A percentile compares a stretch with the other conserved stretches of the same genome.
These are phyloP conservation scores for Chaetomium globosum DNA, from an alignment of 2,329 filamentous ascomycete species.

Conservation along the genomic window DNA sequence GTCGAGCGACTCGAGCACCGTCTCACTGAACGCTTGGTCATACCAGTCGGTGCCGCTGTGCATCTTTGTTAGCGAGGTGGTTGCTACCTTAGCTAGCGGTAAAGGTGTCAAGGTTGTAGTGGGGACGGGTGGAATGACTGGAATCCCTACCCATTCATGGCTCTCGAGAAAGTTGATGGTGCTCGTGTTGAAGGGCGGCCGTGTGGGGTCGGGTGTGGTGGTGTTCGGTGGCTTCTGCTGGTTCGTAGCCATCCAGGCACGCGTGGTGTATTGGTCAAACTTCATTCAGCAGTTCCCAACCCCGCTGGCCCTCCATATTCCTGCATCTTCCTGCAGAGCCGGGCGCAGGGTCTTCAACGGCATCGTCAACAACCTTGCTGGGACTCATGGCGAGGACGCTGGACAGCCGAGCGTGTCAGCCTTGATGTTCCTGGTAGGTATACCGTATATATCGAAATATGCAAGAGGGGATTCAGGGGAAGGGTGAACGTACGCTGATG, in stretches of 20 bases:
- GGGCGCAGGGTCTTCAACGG: not conserved
- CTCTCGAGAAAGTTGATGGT: too few species aligned
- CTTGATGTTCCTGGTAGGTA: too few species aligned
- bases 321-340: constrained; percentile 3
- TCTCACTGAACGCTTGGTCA: too few species aligned
- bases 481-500: not conserved
- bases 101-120: constrained; percentile 3
- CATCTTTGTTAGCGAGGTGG: not conserved
- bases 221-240: constrained; percentile 1
- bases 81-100: constrained; percentile 7
- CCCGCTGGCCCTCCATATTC: not conserved
- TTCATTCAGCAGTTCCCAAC: constrained; percentile 4
- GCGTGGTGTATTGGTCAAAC: constrained; percentile 6
- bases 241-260: constrained; percentile 5
- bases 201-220: not conserved
- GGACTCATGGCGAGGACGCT: too few species aligned
- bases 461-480: too few species aligned
- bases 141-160: not conserved
- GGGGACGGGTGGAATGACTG: constrained; percentile 6
- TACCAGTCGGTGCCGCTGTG: too few species aligned
- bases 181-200: too few species aligned
- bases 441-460: too few species aligned
- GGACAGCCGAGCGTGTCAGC: too few species aligned
- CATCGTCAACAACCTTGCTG: not conserved
- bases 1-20: too few species aligned